phyloP scores from a whole-genome alignment of 179 eudicot genomes.

The Patellifolia procumbens region DNA sequence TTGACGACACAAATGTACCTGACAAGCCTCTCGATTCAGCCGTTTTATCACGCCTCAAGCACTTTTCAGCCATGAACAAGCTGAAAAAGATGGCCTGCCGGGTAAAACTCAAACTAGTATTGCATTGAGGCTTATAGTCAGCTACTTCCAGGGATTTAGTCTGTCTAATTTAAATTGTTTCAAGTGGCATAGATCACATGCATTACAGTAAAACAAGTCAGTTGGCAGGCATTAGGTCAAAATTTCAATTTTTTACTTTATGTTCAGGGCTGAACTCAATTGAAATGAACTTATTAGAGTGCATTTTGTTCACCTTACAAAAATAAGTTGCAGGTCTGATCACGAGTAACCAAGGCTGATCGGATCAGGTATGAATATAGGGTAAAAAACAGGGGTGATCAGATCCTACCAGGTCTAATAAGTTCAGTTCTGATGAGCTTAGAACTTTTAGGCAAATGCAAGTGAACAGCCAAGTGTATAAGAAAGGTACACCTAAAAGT shows the following conservation, averaged over 20 bases:
- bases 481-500: too few species aligned
- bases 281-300: too few species aligned
- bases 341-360: too few species aligned
- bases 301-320: too few species aligned
- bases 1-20: conserved; percentile 71
- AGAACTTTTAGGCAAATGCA: too few species aligned
- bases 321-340: too few species aligned
- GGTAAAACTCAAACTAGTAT: conserved; percentile 36
- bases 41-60: conserved; percentile 74
- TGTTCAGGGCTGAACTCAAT: neutral
- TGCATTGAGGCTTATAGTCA: neutral
- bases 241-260: neutral
- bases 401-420: too few species aligned
- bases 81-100: conserved; percentile 89
- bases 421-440: too few species aligned
- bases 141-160: neutral
- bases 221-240: neutral
- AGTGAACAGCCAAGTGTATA: too few species aligned
- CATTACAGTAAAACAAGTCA: neutral
- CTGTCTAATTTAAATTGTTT: neutral
- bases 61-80: conserved; percentile 85
- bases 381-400: too few species aligned
- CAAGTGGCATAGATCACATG: neutral
- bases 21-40: conserved; percentile 87
- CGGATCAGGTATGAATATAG: too few species aligned